A percentile compares a stretch with the other conserved stretches of the same genome.
phyloP scores from a whole-genome alignment of 805 yeast species.

The Starmerella floris region DNA sequence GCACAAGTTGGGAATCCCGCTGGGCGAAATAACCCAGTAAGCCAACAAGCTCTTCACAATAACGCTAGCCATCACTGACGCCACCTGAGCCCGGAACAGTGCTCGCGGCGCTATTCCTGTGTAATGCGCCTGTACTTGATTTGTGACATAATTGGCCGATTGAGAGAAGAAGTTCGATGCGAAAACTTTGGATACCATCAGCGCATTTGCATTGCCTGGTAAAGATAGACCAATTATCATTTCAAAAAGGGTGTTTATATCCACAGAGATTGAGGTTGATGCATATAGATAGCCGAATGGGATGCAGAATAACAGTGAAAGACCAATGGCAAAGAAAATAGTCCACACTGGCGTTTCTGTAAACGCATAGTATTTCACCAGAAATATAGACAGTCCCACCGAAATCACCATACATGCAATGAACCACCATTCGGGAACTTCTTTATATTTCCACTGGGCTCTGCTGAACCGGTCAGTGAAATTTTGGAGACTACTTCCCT shows the following conservation, averaged over 20 bases:
- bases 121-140: constrained; percentile 39
- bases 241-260: constrained; percentile 52
- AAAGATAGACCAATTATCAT: constrained; percentile 51
- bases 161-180: constrained; percentile 52
- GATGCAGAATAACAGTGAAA: constrained; percentile 44
- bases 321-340: constrained; percentile 42
- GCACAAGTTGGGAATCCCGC: constrained; percentile 34
- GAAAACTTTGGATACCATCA: constrained; percentile 46
- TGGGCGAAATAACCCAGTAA: constrained; percentile 32
- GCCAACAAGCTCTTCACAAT: constrained; percentile 32
- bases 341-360: constrained; percentile 38
- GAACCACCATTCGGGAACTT: constrained; percentile 45
- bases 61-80: constrained; percentile 32
- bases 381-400: constrained; percentile 32
- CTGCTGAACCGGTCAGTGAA: constrained; percentile 26
- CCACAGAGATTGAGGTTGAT: constrained; percentile 44
- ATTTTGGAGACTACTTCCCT: constrained; percentile 4
- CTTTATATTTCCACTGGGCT: constrained; percentile 40
- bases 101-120: constrained; percentile 34
- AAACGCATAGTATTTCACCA: constrained; percentile 34
- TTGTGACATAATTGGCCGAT: constrained; percentile 41
- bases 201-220: constrained; percentile 51
- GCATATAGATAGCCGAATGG: constrained; percentile 52
- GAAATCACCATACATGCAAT: constrained; percentile 33
- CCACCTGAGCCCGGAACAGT: constrained; percentile 29